Evolutionary conservation across 331 rosid species (phyloP).

Genomic region (Ulmus americana): DNA sequence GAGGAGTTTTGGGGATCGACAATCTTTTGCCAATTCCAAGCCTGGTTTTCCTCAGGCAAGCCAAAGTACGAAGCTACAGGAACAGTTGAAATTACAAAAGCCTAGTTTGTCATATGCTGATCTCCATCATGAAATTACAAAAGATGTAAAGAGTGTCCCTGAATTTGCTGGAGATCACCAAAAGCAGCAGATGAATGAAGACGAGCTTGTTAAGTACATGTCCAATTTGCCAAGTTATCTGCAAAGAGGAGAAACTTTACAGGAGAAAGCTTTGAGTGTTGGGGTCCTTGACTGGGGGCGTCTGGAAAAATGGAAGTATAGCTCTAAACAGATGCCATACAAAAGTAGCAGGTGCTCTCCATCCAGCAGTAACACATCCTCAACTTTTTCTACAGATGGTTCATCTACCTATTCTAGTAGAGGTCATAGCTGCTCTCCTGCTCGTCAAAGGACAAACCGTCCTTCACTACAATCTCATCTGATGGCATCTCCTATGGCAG

Average conservation of each 20-base stretch:
- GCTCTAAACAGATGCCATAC: slow-evolving; percentile 41
- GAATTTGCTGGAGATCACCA: slow-evolving; percentile 35
- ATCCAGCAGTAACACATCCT: slow-evolving; percentile 46
- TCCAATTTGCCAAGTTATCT: slow-evolving; percentile 80
- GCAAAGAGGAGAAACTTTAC: slow-evolving; percentile 51
- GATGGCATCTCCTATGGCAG: slow-evolving; percentile 32
- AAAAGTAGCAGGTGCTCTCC: slow-evolving; percentile 39
- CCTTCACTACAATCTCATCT: slow-evolving; percentile 53
- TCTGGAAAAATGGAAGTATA: slow-evolving; percentile 68
- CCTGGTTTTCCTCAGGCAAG: slow-evolving; percentile 11
- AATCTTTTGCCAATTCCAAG: slow-evolving; percentile 27
- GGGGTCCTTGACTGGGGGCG: slow-evolving; percentile 96
- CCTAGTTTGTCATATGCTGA: slow-evolving; percentile 48
- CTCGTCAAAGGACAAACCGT: slow-evolving; percentile 33
- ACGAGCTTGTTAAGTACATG: slow-evolving; percentile 83
- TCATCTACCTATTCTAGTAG: slow-evolving; percentile 46
- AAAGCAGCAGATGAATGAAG: slow-evolving; percentile 48
- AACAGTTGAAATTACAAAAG: slow-evolving; percentile 39
- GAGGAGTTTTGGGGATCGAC: slow-evolving; percentile 28
- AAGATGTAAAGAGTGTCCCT: slow-evolving; percentile 28
- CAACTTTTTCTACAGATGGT: slow-evolving; percentile 47
- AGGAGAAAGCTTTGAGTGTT: slow-evolving; percentile 68
- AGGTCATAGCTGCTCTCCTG: slow-evolving; percentile 48
- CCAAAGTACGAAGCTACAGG: slow-evolving; percentile 39
- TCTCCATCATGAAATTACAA: slow-evolving; percentile 42